A percentile compares a stretch with the other conserved stretches of the same genome.
These are phyloP conservation scores for Podospora pseudoanserina DNA, from an alignment of 495 filamentous ascomycete genomes.

Conservation along the genomic window DNA sequence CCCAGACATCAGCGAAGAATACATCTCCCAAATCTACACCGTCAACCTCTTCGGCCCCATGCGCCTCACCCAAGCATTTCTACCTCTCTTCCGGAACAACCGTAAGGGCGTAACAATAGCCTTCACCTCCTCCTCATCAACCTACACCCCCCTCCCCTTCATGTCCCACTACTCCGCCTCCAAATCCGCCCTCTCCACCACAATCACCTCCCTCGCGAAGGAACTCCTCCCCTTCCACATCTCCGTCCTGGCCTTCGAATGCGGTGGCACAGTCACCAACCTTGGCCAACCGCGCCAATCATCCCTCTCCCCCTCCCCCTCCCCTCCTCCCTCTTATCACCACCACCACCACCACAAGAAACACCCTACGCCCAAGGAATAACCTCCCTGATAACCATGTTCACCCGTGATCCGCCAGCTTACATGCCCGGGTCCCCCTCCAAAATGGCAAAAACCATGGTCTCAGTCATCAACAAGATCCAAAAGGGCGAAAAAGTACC, in stretches of 20 bases:
- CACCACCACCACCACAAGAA: too few relatives aligned
- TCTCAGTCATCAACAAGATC: constrained; percentile 29
- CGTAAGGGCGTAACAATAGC: constrained; percentile 19
- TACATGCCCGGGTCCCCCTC: constrained; percentile 34
- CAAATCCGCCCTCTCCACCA: constrained; percentile 45
- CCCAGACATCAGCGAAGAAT: constrained; percentile 26
- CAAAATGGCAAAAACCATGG: constrained; percentile 32
- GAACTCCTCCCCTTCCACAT: constrained; percentile 25
- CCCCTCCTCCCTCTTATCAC: too few relatives aligned
- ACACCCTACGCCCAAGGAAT: too few relatives aligned
- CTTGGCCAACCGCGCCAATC: constrained; percentile 24
- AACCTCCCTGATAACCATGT: constrained; percentile 19
- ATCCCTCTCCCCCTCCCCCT: too few relatives aligned
- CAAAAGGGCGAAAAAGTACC: constrained; percentile 22
- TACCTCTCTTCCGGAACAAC: constrained; percentile 31
- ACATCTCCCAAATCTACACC: constrained; percentile 41
- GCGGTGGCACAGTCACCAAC: constrained; percentile 26
- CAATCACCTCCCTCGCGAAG: constrained; percentile 31
- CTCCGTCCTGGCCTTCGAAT: constrained; percentile 25
- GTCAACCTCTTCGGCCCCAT: constrained; percentile 38
- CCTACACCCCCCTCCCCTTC: constrained; percentile 40
- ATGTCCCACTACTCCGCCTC: constrained; percentile 41
- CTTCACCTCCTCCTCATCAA: constrained; percentile 35
- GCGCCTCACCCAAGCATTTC: constrained; percentile 29
- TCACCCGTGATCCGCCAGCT: constrained; percentile 17